Evolutionary conservation across 2,329 filamentous ascomycete genomes (phyloP).

Genomic region (Phialemoniopsis sp.): DNA sequence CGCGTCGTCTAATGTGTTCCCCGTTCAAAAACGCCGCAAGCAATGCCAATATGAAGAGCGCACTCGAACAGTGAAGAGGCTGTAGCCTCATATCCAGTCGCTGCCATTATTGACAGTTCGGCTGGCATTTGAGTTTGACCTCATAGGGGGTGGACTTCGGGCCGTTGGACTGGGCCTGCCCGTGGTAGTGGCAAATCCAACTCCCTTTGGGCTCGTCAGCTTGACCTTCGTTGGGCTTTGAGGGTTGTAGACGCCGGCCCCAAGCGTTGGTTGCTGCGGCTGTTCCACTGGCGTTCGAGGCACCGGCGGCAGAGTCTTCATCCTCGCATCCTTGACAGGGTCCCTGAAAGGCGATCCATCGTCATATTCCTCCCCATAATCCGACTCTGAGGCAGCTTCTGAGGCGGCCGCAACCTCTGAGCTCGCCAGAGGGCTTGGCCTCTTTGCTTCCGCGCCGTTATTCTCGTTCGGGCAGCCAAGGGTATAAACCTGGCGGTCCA

Average conservation of each 20-base stretch:
- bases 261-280: constrained; percentile 32
- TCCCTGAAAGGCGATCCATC: constrained; percentile 17
- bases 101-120: not conserved
- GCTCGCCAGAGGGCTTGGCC: constrained; percentile 9
- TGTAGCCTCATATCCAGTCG: not conserved
- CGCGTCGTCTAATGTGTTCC: no score
- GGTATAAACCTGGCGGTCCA: constrained; percentile 28
- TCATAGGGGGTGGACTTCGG: not conserved
- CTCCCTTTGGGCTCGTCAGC: constrained; percentile 36
- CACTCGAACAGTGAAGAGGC: no score
- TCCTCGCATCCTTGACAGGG: constrained; percentile 22
- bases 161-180: constrained; percentile 7
- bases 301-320: constrained; percentile 33
- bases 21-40: no score
- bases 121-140: not conserved
- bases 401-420: not conserved
- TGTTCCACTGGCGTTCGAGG: constrained; percentile 16
- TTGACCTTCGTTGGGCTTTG: constrained; percentile 28
- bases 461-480: constrained; percentile 14
- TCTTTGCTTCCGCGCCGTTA: not conserved
- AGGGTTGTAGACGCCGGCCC: constrained; percentile 48
- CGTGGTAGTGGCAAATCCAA: constrained; percentile 30
- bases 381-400: not conserved
- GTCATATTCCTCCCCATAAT: constrained; percentile 1
- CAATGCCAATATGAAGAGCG: no score